Conservation (phyloP, 768 basidiomycete genomes). For the Lanmaoa pseudosensibilis region DNA sequence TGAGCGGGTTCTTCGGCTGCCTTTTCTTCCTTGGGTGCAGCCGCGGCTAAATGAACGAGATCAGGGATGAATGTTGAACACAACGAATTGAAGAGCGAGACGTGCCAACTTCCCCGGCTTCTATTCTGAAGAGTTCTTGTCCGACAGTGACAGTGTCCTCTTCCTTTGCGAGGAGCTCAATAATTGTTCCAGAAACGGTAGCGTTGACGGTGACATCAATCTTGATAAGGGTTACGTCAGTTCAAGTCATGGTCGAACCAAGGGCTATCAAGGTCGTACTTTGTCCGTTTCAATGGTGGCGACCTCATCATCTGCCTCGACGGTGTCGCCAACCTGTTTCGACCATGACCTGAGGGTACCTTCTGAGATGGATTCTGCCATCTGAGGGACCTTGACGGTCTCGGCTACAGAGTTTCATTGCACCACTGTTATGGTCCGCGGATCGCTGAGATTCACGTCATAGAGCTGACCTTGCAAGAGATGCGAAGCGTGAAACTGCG, state of each 20-base stretch:
- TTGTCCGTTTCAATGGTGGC: constrained; percentile 99
- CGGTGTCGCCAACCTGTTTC: constrained; percentile 90
- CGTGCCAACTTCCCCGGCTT: constrained; percentile 71
- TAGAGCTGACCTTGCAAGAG: constrained; percentile 61
- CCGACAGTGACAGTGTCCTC: constrained; percentile 95
- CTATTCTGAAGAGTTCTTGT: constrained; percentile 90
- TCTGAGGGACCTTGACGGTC: constrained; percentile 92
- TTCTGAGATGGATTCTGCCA: constrained; percentile 98
- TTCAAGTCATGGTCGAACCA: not conserved
- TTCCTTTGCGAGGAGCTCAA: constrained; percentile 82
- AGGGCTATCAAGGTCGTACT: constrained; percentile 42
- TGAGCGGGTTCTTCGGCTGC: constrained; percentile 26
- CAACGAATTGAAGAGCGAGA: not conserved
- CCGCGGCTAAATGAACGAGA: constrained; percentile 22
- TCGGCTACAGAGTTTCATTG: constrained; percentile 52
- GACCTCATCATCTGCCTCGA: constrained; percentile 91
- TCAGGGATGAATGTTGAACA: not conserved
- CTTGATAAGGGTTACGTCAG: constrained; percentile 40
- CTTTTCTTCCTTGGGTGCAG: constrained; percentile 29
- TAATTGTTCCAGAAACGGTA: constrained; percentile 82
- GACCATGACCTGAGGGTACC: constrained; percentile 94
- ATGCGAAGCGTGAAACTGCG: constrained; percentile 69
- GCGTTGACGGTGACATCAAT: constrained; percentile 98
- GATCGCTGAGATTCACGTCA: constrained; percentile 16
- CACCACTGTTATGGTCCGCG: constrained; percentile 9